Conservation (phyloP, 768 basidiomycete species). For the Leucogyrophana mollusca region DNA sequence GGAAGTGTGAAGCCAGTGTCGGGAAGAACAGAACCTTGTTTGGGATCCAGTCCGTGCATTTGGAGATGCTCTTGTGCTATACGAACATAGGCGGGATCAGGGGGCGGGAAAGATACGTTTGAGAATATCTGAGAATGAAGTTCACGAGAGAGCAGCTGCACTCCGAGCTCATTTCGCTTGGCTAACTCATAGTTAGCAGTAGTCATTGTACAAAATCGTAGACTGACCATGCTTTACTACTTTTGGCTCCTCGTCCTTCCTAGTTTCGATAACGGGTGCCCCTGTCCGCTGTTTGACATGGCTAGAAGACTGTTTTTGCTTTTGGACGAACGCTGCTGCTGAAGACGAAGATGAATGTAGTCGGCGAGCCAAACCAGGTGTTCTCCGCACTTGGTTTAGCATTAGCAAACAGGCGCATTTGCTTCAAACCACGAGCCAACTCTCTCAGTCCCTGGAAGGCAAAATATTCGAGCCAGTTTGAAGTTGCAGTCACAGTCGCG, state of each 20-base stretch:
- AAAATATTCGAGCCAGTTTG: no score
- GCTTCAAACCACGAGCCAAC: no score
- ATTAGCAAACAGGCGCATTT: constrained; percentile 6
- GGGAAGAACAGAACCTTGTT: constrained; percentile 77
- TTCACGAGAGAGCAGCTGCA: constrained; percentile 83
- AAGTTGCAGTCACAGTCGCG: no score
- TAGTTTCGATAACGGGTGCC: neutral
- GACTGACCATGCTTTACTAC: constrained; percentile 8
- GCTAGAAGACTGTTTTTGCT: neutral
- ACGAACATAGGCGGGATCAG: constrained; percentile 59
- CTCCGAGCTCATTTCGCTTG: constrained; percentile 86
- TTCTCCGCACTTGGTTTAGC: constrained; percentile 8
- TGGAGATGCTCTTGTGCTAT: constrained; percentile 80
- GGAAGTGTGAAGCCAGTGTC: constrained; percentile 82
- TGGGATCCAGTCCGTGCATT: constrained; percentile 79
- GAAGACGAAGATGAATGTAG: constrained; percentile 5
- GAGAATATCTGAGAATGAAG: constrained; percentile 84
- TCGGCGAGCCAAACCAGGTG: constrained; percentile 5
- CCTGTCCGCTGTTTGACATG: neutral
- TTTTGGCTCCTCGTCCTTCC: neutral
- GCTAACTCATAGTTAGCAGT: constrained; percentile 30
- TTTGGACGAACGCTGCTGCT: constrained; percentile 2
- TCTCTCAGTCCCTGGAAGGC: no score
- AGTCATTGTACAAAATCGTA: neutral
- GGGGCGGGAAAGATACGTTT: constrained; percentile 60